Percentiles rank a stretch among this genome's conserved stretches.
Conservation (phyloP, 768 basidiomycete genomes). For the Lactifluus hygrophoroides region DNA sequence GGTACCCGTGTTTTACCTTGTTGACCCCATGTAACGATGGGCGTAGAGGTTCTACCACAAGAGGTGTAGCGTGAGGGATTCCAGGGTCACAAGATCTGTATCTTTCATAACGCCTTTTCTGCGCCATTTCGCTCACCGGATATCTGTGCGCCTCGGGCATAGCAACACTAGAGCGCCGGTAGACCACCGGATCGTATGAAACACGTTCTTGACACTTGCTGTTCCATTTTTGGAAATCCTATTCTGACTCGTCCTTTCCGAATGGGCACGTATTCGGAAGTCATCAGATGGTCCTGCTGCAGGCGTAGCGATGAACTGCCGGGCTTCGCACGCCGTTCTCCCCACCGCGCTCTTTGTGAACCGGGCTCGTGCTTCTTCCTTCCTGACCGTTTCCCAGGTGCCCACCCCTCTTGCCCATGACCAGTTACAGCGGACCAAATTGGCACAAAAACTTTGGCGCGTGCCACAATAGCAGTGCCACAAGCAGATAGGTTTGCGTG, state of each 20-base stretch:
- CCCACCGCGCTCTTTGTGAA: background rate
- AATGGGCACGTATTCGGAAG: background rate
- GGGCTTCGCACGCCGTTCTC: background rate
- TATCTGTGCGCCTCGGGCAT: conserved; percentile 12
- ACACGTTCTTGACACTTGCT: background rate
- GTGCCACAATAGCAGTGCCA: conserved; percentile 16
- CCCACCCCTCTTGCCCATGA: background rate
- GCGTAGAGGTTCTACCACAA: background rate
- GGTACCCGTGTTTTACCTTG: background rate
- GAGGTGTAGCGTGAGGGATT: background rate
- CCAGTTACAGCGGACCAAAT: background rate
- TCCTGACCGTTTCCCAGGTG: background rate
- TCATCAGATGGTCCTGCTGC: conserved; percentile 6
- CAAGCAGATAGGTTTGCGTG: conserved; percentile 7
- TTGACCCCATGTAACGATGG: background rate
- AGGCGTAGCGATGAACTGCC: background rate
- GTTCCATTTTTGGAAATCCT: background rate
- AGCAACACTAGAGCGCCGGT: conserved; percentile 18
- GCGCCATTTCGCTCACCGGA: background rate
- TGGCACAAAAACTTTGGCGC: background rate
- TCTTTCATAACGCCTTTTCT: conserved; percentile 2
- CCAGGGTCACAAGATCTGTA: background rate
- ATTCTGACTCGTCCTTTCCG: conserved; percentile 1
- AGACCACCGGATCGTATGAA: conserved; percentile 5
- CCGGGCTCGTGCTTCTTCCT: background rate